Percentiles rank a stretch among this genome's conserved stretches.
phyloP scores from a whole-genome alignment of 1,284 basidiomycete genomes.

The Sparassis latifolia region DNA sequence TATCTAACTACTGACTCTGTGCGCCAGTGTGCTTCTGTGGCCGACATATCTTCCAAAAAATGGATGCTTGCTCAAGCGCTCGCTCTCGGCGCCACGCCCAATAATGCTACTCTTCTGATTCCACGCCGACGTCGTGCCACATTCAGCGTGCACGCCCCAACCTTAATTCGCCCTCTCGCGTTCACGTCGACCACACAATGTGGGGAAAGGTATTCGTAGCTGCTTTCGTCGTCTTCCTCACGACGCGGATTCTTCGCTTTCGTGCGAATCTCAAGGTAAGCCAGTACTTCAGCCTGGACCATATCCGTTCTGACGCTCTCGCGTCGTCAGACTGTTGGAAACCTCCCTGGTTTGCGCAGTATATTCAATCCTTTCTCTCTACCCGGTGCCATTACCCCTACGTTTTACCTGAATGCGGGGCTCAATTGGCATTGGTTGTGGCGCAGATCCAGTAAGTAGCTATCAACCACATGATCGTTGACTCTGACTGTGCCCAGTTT shows the following conservation, averaged over 20 bases:
- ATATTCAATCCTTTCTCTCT: background rate
- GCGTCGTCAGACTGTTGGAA: background rate
- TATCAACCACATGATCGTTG: too few relatives aligned
- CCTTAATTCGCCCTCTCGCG: too few relatives aligned
- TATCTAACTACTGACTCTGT: too few relatives aligned
- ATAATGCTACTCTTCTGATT: too few relatives aligned
- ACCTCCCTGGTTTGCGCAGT: background rate
- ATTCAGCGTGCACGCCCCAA: too few relatives aligned
- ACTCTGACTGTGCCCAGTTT: background rate
- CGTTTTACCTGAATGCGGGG: slow-evolving; percentile 5
- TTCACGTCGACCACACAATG: background rate
- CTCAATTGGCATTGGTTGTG: slow-evolving; percentile 8
- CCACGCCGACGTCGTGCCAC: too few relatives aligned
- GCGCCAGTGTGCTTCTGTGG: too few relatives aligned
- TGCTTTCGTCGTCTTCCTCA: background rate
- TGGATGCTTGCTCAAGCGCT: too few relatives aligned
- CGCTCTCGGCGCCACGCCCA: too few relatives aligned
- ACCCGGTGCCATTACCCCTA: slow-evolving; percentile 1
- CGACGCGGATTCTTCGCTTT: background rate
- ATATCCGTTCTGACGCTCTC: background rate
- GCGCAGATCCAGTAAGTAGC: slow-evolving; percentile 1
- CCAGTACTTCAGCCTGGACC: background rate
- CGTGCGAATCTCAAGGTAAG: background rate
- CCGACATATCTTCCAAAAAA: too few relatives aligned
- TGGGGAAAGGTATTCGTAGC: background rate